Evolutionary conservation across 257 asterid species (phyloP).

Genomic region (Ligustrum vulgare): DNA sequence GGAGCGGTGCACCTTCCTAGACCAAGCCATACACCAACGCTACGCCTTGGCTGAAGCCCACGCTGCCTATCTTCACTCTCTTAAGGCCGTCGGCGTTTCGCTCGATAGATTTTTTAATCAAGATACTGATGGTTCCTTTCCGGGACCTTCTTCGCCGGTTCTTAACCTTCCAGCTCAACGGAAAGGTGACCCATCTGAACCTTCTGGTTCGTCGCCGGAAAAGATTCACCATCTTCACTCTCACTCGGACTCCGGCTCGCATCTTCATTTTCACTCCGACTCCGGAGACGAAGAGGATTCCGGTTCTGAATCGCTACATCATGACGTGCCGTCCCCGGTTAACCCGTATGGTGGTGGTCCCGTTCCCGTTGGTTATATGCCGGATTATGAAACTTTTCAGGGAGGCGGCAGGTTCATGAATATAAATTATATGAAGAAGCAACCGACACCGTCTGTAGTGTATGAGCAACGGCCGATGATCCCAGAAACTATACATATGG

Average conservation of each 20-base stretch:
- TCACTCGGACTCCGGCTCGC: conserved; percentile 78
- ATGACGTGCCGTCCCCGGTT: conserved; percentile 31
- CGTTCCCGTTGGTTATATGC: conserved; percentile 31
- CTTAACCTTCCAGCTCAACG: conserved; percentile 56
- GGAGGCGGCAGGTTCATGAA: conserved; percentile 59
- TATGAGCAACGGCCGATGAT: conserved; percentile 75
- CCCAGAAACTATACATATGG: conserved; percentile 65
- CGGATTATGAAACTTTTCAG: conserved; percentile 38
- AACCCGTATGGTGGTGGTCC: conserved; percentile 45
- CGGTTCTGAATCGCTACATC: conserved; percentile 53
- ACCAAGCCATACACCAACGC: conserved; percentile 81
- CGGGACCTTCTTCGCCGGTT: conserved; percentile 53
- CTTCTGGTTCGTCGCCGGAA: conserved; percentile 43
- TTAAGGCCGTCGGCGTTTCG: conserved; percentile 62
- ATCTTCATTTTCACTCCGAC: conserved; percentile 69
- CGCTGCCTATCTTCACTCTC: conserved; percentile 67
- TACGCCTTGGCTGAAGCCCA: conserved; percentile 86
- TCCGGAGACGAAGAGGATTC: conserved; percentile 54
- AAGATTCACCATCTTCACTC: conserved; percentile 38
- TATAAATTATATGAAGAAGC: conserved; percentile 72
- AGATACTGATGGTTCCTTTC: conserved; percentile 38
- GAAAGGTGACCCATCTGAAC: conserved; percentile 46
- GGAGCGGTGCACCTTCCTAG: conserved; percentile 76
- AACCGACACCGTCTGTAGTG: conserved; percentile 62
- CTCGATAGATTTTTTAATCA: conserved; percentile 66